Conservation (phyloP, 192 early-diverging fungal species). For the Coemansia sp. region DNA sequence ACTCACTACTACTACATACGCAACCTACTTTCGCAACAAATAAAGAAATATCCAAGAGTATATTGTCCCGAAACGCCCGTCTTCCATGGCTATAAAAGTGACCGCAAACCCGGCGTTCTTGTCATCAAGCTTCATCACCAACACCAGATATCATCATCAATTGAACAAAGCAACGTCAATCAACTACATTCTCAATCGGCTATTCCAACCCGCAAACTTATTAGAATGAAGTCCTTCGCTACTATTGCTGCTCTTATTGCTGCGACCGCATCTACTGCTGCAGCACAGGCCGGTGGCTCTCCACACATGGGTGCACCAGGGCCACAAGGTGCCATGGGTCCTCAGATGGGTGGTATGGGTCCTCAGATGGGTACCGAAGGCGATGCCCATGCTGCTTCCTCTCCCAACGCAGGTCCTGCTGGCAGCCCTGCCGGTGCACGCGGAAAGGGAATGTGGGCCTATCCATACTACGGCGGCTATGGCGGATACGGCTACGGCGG, state of each 20-base stretch:
- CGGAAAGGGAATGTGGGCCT: constrained; percentile 54
- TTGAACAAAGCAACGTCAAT: not conserved
- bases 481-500: constrained; percentile 32
- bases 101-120: not conserved
- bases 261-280: constrained; percentile 22
- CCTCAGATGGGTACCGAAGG: constrained; percentile 35
- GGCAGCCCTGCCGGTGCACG: constrained; percentile 47
- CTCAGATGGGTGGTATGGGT: constrained; percentile 18
- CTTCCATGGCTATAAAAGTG: not conserved
- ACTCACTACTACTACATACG: too few relatives aligned
- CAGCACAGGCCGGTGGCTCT: constrained; percentile 32
- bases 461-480: constrained; percentile 41
- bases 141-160: not conserved
- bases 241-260: constrained; percentile 27
- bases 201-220: not conserved
- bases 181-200: not conserved
- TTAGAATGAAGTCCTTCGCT: constrained; percentile 41
- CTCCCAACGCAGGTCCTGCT: constrained; percentile 40
- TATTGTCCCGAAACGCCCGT: not conserved
- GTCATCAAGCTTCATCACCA: not conserved
- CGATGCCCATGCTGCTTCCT: constrained; percentile 16
- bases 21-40: not conserved
- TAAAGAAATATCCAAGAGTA: not conserved
- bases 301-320: constrained; percentile 26
- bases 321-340: constrained; percentile 35